Evolutionary conservation across 208 protist genomes (phyloP).

Genomic region (Leishmania arabica): DNA sequence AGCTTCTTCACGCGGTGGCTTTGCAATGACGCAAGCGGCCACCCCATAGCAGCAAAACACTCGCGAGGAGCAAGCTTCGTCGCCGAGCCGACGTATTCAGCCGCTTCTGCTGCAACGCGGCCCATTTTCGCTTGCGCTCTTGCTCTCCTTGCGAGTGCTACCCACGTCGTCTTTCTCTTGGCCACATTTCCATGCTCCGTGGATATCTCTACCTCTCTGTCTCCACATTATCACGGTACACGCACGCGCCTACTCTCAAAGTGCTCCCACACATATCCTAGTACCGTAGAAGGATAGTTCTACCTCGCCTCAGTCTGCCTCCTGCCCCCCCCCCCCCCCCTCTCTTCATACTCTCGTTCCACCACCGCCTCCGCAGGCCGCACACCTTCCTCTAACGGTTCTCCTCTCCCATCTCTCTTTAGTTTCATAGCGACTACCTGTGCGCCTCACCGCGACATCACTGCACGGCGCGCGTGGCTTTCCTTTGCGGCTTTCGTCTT

Average conservation of each 20-base stretch:
- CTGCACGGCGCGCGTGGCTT: neutral
- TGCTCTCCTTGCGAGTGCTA: neutral
- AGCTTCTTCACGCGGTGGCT: neutral
- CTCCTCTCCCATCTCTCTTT: neutral
- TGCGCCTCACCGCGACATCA: neutral
- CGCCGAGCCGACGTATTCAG: neutral
- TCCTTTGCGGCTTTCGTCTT: neutral
- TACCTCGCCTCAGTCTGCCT: neutral
- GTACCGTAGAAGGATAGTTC: neutral
- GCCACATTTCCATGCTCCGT: neutral
- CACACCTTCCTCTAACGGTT: conserved; percentile 9
- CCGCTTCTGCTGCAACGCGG: neutral
- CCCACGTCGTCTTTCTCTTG: neutral
- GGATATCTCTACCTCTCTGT: neutral
- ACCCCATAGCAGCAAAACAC: neutral
- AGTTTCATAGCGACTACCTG: neutral
- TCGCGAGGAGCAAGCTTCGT: neutral
- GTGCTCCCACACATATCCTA: neutral
- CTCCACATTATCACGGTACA: neutral
- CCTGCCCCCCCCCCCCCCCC: neutral
- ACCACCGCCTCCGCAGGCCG: neutral
- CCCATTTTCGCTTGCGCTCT: neutral
- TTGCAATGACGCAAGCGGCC: neutral
- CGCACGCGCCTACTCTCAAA: neutral
- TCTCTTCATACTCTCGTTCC: neutral